Evolutionary conservation across 371 early-diverging fungal genomes (phyloP).

Genomic region (Mortierella sp.): DNA sequence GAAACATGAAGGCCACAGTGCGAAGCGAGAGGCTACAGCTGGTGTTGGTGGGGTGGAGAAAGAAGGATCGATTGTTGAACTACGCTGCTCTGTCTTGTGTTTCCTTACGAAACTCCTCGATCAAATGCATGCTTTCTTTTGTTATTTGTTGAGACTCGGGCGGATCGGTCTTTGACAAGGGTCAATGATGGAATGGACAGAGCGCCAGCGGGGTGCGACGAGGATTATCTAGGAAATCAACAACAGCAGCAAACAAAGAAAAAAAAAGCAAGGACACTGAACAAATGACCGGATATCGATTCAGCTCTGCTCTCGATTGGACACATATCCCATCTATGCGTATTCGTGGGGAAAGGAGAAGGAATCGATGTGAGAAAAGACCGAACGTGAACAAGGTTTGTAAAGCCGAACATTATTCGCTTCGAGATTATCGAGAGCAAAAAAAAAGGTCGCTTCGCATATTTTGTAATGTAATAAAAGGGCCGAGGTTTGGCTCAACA

Average conservation of each 20-base stretch:
- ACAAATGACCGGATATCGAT: background rate
- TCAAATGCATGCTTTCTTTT: background rate
- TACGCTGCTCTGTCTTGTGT: background rate
- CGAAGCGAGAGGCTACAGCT: background rate
- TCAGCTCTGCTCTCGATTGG: too few relatives aligned
- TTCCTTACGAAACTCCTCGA: background rate
- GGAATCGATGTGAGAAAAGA: background rate
- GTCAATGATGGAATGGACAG: background rate
- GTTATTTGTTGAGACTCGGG: background rate
- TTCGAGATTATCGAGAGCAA: background rate
- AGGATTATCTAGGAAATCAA: background rate
- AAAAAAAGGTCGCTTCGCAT: background rate
- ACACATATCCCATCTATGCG: background rate
- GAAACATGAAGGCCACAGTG: too few relatives aligned
- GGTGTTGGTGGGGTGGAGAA: background rate
- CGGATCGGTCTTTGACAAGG: conserved; percentile 13
- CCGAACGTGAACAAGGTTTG: conserved; percentile 1
- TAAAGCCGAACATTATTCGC: background rate
- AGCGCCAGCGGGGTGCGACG: background rate
- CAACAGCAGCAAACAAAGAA: background rate
- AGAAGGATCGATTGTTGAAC: background rate
- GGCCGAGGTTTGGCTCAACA: background rate
- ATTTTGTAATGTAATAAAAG: background rate
- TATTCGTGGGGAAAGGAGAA: background rate
- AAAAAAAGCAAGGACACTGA: too few relatives aligned